These are phyloP conservation scores for apple (Malus domestica) DNA, from an alignment of 306 rosid species.

Conservation along the genomic window ASM211411v1 NC_041801.1:4939001-4939500, in stretches of 20 bases:
- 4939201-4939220: neutral
- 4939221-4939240: neutral
- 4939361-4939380: neutral
- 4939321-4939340: neutral
- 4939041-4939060: neutral
- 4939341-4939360: too few species aligned
- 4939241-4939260: neutral
- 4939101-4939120: neutral
- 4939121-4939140: slow-evolving; percentile 20
- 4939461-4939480: neutral
- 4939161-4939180: neutral
- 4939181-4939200: neutral
- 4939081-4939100: slow-evolving; percentile 6
- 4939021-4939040: neutral
- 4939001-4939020: neutral
- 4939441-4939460: neutral
- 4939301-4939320: neutral
- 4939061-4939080: slow-evolving; percentile 5
- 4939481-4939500: too few species aligned
- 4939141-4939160: slow-evolving; percentile 16
- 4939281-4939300: neutral
- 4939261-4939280: neutral
- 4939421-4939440: neutral
- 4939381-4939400: too few species aligned
- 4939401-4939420: neutral